Evolutionary conservation across 2,329 filamentous ascomycete species (phyloP), one percentile per base, ranked within the genome.

Genomic region (Xylaria digitata): DNA sequence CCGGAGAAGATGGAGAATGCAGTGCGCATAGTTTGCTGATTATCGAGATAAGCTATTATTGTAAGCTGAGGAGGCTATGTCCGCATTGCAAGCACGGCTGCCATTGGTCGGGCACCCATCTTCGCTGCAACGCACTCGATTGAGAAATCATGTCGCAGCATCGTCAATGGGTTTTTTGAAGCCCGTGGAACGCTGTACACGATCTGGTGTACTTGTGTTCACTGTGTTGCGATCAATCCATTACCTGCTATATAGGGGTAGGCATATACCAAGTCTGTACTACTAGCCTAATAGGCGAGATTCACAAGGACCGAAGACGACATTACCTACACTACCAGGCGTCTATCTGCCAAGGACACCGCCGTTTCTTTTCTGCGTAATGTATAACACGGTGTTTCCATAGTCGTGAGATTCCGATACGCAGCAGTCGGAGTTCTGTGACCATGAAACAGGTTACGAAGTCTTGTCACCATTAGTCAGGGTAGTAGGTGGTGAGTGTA

Each of bases 331-430:
- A 26, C 37, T 13, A 7, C 9, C 19, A 15, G n/a, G 54, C 34
- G 40, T 32, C 30, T 21, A 37, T 2, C 3, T 26, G 49, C 55
- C 46, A 55, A 43, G 32, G 26, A 42, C 37, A n/a, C 45, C 19
- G 46, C 45, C n/a, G 58, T 53, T 66, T 62, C 63, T 65, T 57
- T 56, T 62, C 32, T 32, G 21, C 19, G 19, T n/a, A 63, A 48
- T 21, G 21, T 3, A 11, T n/a, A 55, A 55, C 30, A 19, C 30
- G 23, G 52, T 23, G 42, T 30, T 43, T 1, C 23, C 43, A 19
- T 6, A 17, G 9, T 40, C 11, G 13, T 17, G 9, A 15, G 6
- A n/a, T 23, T 8, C 4, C 23, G 1, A 19, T 54, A 46, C 19
- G 42, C 17, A n/a, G 43, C 37, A 19, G 55, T 54, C 26, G 53